Evolutionary conservation across 148 eudicot genomes (phyloP), one percentile per base, ranked within the genome.

Genomic region (Polygonum aviculare): DNA sequence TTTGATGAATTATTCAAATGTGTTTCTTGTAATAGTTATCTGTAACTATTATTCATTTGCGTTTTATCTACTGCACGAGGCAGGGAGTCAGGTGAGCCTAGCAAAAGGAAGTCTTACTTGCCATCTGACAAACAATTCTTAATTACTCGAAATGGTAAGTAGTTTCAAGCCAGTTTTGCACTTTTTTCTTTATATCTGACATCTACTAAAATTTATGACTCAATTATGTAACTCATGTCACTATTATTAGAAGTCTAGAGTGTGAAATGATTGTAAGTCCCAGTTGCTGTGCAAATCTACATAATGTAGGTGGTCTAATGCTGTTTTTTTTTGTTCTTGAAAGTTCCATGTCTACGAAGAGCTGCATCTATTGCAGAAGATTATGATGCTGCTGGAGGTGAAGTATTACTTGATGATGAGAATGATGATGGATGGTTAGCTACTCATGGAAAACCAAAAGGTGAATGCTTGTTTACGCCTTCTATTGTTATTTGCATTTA

Each of bases 351-450:
- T 81, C 83, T 92, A 19, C 91, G 93, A 19, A 85, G 98, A 83
- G 98, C 96, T 85, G 89, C 94, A 75, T 88, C 96, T 51, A 76
- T 94, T 9, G 93, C 86, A 81, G 94, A 94, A 84, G 98, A 94
- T 73, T 92, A 88, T 81, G 97, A 90, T 80, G 98, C 97, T 84
- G 98, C 96, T 74, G 98, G 98, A 12, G 97, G 92, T 83, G 98
- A 94, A 87, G 86, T 94, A 74, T 81, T 94, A 52, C 88, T 94
- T 79, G 98, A 94, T 36, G 76, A 90, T 85, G 98, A 94, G 77
- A 95, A 92, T 52, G 83, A 90, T 82, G 98, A 94, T 87, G 98
- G 98, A 59, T 94, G 98, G 98, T 81, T 94, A 74, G 98, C 98
- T 78, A 94, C 97, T 78, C 98, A 94, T 85, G 98, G 98, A 69